These are phyloP conservation scores for Volvariella surrecta DNA, from an alignment of 1,284 basidiomycete genomes.

Conservation along the genomic window DNA sequence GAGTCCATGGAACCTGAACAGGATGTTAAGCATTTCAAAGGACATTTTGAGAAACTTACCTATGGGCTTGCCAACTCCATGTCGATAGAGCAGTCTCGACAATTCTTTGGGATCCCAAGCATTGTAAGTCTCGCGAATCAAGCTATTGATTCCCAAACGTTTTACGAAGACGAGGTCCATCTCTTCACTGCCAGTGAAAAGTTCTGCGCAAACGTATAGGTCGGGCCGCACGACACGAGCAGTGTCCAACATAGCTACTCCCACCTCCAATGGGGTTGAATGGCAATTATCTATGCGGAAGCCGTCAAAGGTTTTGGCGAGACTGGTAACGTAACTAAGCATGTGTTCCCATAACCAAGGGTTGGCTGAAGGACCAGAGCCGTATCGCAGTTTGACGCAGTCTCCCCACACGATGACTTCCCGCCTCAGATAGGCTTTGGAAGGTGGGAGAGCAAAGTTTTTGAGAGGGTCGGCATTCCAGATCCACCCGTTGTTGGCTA, in stretches of 20 bases:
- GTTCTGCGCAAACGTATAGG: slow-evolving; percentile 92
- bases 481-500: slow-evolving; percentile 99
- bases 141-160: slow-evolving; percentile 83
- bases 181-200: slow-evolving; percentile 94
- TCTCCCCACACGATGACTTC: slow-evolving; percentile 98
- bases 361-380: slow-evolving; percentile 68
- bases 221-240: slow-evolving; percentile 86
- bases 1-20: slow-evolving; percentile 75
- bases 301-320: slow-evolving; percentile 84
- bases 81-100: slow-evolving; percentile 77
- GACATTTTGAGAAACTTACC: slow-evolving; percentile 18
- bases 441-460: slow-evolving; percentile 92
- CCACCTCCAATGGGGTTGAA: slow-evolving; percentile 92
- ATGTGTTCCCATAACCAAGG: slow-evolving; percentile 96
- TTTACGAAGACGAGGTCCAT: slow-evolving; percentile 90
- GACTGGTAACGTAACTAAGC: slow-evolving; percentile 74
- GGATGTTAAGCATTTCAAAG: neutral
- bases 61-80: slow-evolving; percentile 86
- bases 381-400: slow-evolving; percentile 96
- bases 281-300: slow-evolving; percentile 99
- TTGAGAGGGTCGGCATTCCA: slow-evolving; percentile 93
- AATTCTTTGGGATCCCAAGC: slow-evolving; percentile 84
- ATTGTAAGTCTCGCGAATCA: slow-evolving; percentile 90
- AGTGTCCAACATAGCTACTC: slow-evolving; percentile 86
- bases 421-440: slow-evolving; percentile 93